phyloP scores from a whole-genome alignment of 345 rosid species.

The Bruguiera gymnorhiza region DNA sequence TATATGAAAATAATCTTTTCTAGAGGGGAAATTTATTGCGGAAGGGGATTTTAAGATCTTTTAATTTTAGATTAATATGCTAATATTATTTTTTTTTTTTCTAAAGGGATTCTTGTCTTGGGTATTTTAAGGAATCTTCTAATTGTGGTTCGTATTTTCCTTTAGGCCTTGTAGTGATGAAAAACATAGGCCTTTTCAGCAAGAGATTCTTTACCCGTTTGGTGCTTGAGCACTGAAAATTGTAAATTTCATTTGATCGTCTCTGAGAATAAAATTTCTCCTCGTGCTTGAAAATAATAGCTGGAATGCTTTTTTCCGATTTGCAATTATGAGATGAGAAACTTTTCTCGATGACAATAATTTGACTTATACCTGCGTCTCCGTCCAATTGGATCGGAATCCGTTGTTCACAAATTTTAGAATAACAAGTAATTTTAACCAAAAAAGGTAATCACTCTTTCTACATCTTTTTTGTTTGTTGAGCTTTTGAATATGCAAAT shows the following conservation, averaged over 20 bases:
- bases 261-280: conserved; percentile 13
- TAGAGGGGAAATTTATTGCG: neutral
- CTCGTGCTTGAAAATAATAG: neutral
- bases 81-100: conserved; percentile 13
- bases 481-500: too few relatives aligned
- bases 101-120: conserved; percentile 23
- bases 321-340: neutral
- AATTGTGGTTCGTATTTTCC: conserved; percentile 10
- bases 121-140: conserved; percentile 10
- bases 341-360: too few relatives aligned
- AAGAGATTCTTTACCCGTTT: conserved; percentile 6
- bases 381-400: too few relatives aligned
- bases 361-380: too few relatives aligned
- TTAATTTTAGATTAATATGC: conserved; percentile 5
- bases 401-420: too few relatives aligned
- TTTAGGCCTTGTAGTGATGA: conserved; percentile 12
- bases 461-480: too few relatives aligned
- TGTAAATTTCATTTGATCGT: conserved; percentile 22
- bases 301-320: neutral
- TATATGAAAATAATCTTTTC: conserved; percentile 35
- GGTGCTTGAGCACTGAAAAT: conserved; percentile 17
- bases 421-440: too few relatives aligned
- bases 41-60: neutral
- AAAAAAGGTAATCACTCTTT: too few relatives aligned
- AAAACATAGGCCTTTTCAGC: conserved; percentile 10